Evolutionary conservation across 768 basidiomycete species (phyloP).

Genomic region (Macrolepiota fuliginosa): DNA sequence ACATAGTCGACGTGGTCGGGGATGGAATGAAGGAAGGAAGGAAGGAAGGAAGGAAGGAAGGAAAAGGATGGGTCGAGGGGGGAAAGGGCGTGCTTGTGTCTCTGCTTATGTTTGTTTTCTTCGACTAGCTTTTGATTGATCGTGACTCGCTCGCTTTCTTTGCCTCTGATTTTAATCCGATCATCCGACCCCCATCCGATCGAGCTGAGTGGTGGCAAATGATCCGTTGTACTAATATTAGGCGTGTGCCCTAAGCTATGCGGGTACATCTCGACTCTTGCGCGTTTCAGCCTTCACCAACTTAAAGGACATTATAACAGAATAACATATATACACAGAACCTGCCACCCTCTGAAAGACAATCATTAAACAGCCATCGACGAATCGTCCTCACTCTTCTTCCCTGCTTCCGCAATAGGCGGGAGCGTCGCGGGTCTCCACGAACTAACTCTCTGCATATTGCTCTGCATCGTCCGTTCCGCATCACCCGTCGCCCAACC

Average conservation of each 20-base stretch:
- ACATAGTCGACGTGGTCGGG: too few relatives aligned
- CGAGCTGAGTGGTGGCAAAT: too few relatives aligned
- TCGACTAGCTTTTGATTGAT: not conserved
- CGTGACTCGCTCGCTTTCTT: not conserved
- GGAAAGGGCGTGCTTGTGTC: not conserved
- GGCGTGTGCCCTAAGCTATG: too few relatives aligned
- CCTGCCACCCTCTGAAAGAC: not conserved
- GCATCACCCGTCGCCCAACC: slow-evolving; percentile 4
- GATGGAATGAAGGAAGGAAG: not conserved
- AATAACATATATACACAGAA: not conserved
- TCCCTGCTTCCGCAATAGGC: not conserved
- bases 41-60: too few relatives aligned
- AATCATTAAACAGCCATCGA: not conserved
- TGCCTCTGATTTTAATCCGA: not conserved
- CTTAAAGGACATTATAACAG: not conserved
- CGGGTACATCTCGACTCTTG: too few relatives aligned
- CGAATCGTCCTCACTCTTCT: not conserved
- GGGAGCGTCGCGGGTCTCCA: not conserved
- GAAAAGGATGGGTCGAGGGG: not conserved
- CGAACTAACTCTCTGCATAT: not conserved
- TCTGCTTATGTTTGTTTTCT: not conserved
- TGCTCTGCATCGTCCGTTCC: not conserved
- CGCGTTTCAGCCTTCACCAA: too few relatives aligned
- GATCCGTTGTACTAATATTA: not conserved
- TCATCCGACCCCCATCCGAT: not conserved